phyloP scores from a whole-genome alignment of 2,329 filamentous ascomycete species.

The Claviceps maximensis region DNA sequence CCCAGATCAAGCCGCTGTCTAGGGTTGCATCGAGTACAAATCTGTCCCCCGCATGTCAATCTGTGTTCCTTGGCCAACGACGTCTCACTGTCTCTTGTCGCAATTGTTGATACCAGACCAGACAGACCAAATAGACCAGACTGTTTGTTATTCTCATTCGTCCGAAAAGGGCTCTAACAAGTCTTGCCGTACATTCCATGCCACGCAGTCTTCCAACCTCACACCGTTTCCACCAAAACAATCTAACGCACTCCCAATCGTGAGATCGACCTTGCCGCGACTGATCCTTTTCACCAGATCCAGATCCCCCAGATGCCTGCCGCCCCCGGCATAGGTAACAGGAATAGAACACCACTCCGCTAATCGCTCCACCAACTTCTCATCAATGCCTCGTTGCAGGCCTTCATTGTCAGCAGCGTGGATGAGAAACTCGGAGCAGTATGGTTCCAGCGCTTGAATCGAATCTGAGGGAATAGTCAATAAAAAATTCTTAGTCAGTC shows the following conservation, averaged over 20 bases:
- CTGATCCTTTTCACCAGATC: slow-evolving; percentile 71
- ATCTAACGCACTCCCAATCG: slow-evolving; percentile 90
- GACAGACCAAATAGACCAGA: too few species aligned
- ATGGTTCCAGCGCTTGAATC: slow-evolving; percentile 69
- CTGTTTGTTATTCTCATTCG: neutral
- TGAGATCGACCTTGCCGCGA: slow-evolving; percentile 72
- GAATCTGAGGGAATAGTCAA: slow-evolving; percentile 44
- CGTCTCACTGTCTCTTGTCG: neutral
- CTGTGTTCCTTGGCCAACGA: slow-evolving; percentile 3
- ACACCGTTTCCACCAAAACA: slow-evolving; percentile 86
- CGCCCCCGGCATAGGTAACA: slow-evolving; percentile 94
- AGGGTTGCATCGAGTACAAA: neutral
- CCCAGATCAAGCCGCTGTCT: neutral
- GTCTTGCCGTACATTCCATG: slow-evolving; percentile 57
- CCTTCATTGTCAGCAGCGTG: slow-evolving; percentile 96
- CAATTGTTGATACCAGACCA: neutral
- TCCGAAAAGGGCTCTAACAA: neutral
- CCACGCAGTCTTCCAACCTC: slow-evolving; percentile 75
- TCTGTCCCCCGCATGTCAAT: neutral
- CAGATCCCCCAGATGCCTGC: slow-evolving; percentile 66
- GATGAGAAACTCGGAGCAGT: slow-evolving; percentile 93
- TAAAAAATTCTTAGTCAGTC: neutral
- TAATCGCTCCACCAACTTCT: slow-evolving; percentile 63
- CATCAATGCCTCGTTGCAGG: slow-evolving; percentile 80
- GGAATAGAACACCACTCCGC: slow-evolving; percentile 82